These are phyloP conservation scores for Naganishia vishniacii DNA, from an alignment of 768 basidiomycete genomes.

Conservation along the genomic window DNA sequence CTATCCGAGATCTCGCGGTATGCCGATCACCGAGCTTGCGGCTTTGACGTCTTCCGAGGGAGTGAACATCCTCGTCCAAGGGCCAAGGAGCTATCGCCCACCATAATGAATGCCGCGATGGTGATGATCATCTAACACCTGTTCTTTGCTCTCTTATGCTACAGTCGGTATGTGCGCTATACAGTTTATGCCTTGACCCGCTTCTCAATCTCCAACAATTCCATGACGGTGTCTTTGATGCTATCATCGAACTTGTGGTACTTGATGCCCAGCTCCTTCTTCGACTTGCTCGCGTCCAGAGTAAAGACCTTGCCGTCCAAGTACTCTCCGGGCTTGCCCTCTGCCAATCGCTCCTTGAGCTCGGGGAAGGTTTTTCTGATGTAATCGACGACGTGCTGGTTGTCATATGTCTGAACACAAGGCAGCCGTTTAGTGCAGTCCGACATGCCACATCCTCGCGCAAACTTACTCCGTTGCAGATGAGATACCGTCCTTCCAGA, in stretches of 20 bases:
- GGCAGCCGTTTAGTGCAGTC: not conserved
- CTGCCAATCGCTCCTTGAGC: slow-evolving; percentile 30
- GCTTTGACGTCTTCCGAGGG: too few relatives aligned
- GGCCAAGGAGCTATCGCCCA: too few relatives aligned
- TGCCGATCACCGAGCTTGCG: too few relatives aligned
- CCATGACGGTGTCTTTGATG: slow-evolving; percentile 31
- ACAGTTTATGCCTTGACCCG: slow-evolving; percentile 9
- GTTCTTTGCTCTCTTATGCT: not conserved
- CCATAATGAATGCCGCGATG: too few relatives aligned
- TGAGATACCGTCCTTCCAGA: slow-evolving; percentile 33
- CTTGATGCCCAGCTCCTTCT: slow-evolving; percentile 35
- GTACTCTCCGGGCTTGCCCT: slow-evolving; percentile 33
- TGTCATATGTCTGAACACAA: slow-evolving; percentile 27
- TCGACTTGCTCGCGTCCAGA: slow-evolving; percentile 32
- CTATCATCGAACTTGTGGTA: slow-evolving; percentile 34
- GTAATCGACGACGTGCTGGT: slow-evolving; percentile 33
- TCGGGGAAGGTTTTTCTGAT: slow-evolving; percentile 31
- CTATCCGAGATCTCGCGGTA: too few relatives aligned
- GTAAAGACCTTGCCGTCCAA: slow-evolving; percentile 34
- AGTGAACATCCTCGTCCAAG: too few relatives aligned
- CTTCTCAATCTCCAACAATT: slow-evolving; percentile 35
- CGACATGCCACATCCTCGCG: not conserved
- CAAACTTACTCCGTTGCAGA: slow-evolving; percentile 31
- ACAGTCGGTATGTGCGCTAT: not conserved
- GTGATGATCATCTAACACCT: too few relatives aligned